phyloP scores from a whole-genome alignment of 148 eudicot species.

The Gaultheria prostrata region DNA sequence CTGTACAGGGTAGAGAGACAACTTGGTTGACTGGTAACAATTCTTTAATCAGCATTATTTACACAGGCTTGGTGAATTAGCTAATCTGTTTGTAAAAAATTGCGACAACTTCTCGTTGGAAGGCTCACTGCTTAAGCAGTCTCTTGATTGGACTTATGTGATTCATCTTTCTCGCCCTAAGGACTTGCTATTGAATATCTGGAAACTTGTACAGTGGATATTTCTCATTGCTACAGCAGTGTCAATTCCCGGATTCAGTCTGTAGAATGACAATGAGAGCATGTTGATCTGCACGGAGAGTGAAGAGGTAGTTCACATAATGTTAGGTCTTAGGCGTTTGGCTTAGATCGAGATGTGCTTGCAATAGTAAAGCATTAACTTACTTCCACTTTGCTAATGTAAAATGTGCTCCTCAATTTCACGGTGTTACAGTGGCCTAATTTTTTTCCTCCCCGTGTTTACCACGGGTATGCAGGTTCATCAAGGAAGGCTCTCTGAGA shows the following conservation, averaged over 20 bases:
- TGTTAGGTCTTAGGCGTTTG: not conserved
- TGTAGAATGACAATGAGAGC: not conserved
- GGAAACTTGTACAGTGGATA: not conserved
- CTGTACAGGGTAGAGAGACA: not conserved
- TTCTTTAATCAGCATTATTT: not conserved
- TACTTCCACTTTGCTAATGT: not conserved
- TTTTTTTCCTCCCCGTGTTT: conserved; percentile 14
- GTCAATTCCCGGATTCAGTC: not conserved
- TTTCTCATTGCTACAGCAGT: not conserved
- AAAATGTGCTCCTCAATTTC: conserved; percentile 1
- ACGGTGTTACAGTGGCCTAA: not conserved
- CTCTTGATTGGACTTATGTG: not conserved
- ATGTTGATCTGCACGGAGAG: not conserved
- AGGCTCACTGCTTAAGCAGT: conserved; percentile 6
- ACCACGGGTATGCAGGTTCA: conserved; percentile 54
- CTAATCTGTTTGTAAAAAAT: not conserved
- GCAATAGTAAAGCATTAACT: not conserved
- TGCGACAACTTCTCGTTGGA: not conserved
- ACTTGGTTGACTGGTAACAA: conserved; percentile 3
- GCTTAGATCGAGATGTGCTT: not conserved
- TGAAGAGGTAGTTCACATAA: conserved; percentile 1
- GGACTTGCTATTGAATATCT: not conserved
- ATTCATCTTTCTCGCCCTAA: not conserved
- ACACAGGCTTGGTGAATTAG: not conserved
- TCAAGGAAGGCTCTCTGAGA: conserved; percentile 75